Evolutionary conservation across 2,329 filamentous ascomycete genomes (phyloP), one percentile per base, ranked within the genome.

Genomic region (Xylariaceae sp.): DNA sequence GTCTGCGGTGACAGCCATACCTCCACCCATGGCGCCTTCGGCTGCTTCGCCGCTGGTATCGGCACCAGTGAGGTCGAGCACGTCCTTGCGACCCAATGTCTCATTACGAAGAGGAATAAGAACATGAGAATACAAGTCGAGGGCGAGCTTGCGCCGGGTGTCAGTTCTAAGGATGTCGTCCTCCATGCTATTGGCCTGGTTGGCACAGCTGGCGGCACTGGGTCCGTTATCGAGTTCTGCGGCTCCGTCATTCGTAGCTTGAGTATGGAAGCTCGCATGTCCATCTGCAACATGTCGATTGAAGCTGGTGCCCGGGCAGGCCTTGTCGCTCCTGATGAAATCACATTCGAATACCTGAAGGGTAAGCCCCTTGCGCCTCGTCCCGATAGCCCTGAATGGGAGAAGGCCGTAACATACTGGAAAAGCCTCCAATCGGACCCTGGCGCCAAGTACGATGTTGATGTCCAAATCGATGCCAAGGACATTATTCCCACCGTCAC

Each of bases 231-330:
- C 57, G 93, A 98, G 72, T 98, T 91, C 73, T 95, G 89, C 62
- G 93, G 93, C 45, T 95, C 90, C 38, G 88, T 93, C 47, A 96
- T 98, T 62, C 83, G 89, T 54, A 71, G 69, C 47, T 74, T 97
- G 56, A 95, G 88, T 67, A 95, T 98, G 80, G 93, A 97, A 68
- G 93, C 91, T 33, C 83, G 93, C 54, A 97, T 98, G 93, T 96
- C 90, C 49, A 95, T 98, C 64, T 97, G 93, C 74, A 98, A 98
- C 73, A 97, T 97, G 93, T 89, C 90, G 12, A 96, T 97, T 55
- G 93, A 98, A 73, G 93, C 78, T 54, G 93, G 93, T 67, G 93
- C 93, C 36, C 80, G 93, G 69, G 91, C 91, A 46, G 93, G 93
- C 53, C 95, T 98, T 89, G 84, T 98, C 45, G 93, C 93, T 9